These are phyloP conservation scores for Yamadazyma olivae DNA, from an alignment of 805 yeast species.

Conservation along the genomic window DNA sequence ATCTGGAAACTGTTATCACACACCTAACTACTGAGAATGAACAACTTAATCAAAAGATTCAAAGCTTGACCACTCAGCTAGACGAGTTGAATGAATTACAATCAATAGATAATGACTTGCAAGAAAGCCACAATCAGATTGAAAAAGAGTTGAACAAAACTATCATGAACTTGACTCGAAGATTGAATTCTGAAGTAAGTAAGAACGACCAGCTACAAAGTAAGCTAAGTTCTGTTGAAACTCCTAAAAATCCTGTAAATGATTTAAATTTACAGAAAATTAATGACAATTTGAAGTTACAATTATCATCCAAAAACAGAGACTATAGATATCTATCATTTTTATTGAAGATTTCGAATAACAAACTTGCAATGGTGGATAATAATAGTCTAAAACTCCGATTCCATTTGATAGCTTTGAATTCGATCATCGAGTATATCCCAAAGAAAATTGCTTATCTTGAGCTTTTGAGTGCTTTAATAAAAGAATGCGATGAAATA, in stretches of 20 bases:
- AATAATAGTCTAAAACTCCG: not conserved
- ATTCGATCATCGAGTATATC: not conserved
- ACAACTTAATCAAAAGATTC: slow-evolving; percentile 29
- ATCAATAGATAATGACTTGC: slow-evolving; percentile 49
- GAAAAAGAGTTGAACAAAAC: slow-evolving; percentile 43
- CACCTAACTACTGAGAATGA: slow-evolving; percentile 34
- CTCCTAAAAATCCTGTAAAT: not conserved
- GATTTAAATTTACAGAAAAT: slow-evolving; percentile 2
- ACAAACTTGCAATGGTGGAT: slow-evolving; percentile 1
- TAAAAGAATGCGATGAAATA: not conserved
- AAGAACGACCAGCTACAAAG: not conserved
- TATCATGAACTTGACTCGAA: slow-evolving; percentile 22
- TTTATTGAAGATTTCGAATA: slow-evolving; percentile 2
- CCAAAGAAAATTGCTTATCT: not conserved
- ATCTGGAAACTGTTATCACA: slow-evolving; percentile 34
- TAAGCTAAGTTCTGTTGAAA: not conserved
- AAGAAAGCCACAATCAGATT: slow-evolving; percentile 39
- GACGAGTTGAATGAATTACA: slow-evolving; percentile 49
- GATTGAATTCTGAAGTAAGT: slow-evolving; percentile 4
- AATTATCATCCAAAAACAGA: slow-evolving; percentile 5
- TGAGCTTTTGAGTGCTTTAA: not conserved
- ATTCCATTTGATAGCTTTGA: slow-evolving; percentile 1
- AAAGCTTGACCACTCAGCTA: slow-evolving; percentile 32
- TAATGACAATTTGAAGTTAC: slow-evolving; percentile 2
- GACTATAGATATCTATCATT: slow-evolving; percentile 6